Evolutionary conservation across 75 land plant genomes (phyloP), one percentile per base, ranked within the genome.

Genomic region (Picea glauca): DNA sequence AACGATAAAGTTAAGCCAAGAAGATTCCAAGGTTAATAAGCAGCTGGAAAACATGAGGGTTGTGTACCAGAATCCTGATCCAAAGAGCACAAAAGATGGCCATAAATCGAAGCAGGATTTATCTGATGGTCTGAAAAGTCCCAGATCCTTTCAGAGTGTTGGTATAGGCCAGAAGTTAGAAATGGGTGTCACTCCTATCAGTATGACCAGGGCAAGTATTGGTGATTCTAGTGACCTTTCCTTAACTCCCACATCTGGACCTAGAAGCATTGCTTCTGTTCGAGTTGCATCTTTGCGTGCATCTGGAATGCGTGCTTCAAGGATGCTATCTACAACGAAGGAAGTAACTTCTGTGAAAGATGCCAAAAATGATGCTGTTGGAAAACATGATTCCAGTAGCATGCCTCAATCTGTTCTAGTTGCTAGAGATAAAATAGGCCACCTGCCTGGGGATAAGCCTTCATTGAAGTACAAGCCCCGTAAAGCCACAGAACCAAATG

Each of bases 241-340:
- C 0, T 43, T n/a, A 40, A 46, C 17, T 38, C 43, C 73, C 43
- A 84, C 79, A 76, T 73, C 83, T 54, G 58, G 64, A 60, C 70
- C 50, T 31, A 79, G 72, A 33, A 74, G 85, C 62, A 79, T 88
- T 76, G 79, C 88, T 50, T 77, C 83, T 63, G 32, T 88, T 17
- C 82, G 90, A 33, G 79, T 80, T 60, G 88, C 83, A 58, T 78
- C 88, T 33, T 64, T 86, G 65, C 79, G 81, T 14, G 88, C 88
- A 15, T 83, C 82, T 62, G 84, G 85, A 63, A 61, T 85, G 13
- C 76, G 85, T 64, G 90, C 88, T 64, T 79, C 76, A 17, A 38
- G n/a, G 54, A 21, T 11, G 58, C 12, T 26, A 56, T 68, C 15
- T 40, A 70, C 38, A 70, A 38, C 31, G 17, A 72, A 40, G 56